phyloP scores from a whole-genome alignment of 306 rosid species.

The Prosopis cineraria region DNA sequence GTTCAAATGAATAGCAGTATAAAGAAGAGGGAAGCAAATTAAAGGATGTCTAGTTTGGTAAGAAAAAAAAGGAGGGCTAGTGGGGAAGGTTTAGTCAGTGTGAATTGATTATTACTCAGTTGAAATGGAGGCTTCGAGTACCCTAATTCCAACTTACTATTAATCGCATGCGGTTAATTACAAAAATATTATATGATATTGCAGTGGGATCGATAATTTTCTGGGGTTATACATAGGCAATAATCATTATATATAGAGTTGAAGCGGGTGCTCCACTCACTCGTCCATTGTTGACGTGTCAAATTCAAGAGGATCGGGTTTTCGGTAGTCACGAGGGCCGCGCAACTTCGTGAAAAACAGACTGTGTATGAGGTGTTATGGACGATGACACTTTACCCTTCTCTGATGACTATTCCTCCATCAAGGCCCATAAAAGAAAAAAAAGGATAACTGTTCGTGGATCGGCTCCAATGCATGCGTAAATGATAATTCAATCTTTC shows the following conservation, averaged over 20 bases:
- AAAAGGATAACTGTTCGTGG: too few species aligned
- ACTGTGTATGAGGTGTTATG: conserved; percentile 25
- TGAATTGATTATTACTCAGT: conserved; percentile 26
- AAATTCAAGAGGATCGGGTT: conserved; percentile 35
- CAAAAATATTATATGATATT: background rate
- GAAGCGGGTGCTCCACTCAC: conserved; percentile 35
- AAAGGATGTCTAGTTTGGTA: conserved; percentile 44
- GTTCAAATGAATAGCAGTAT: background rate
- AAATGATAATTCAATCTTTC: too few species aligned
- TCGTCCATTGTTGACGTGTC: conserved; percentile 60
- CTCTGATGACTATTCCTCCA: conserved; percentile 29
- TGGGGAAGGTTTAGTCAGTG: conserved; percentile 35
- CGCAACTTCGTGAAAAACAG: conserved; percentile 25
- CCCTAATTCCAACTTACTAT: conserved; percentile 33
- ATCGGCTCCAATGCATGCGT: too few species aligned
- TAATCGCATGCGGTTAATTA: conserved; percentile 3
- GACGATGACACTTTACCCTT: conserved; percentile 55
- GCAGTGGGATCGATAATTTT: background rate
- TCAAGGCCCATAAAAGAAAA: too few species aligned
- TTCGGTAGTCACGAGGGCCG: conserved; percentile 32
- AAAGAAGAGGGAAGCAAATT: conserved; percentile 22
- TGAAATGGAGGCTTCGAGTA: conserved; percentile 25
- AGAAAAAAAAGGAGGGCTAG: conserved; percentile 45
- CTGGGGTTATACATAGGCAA: background rate
- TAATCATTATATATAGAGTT: background rate